Evolutionary conservation across 768 basidiomycete species (phyloP).

Genomic region (Pulveroboletus sp.): DNA sequence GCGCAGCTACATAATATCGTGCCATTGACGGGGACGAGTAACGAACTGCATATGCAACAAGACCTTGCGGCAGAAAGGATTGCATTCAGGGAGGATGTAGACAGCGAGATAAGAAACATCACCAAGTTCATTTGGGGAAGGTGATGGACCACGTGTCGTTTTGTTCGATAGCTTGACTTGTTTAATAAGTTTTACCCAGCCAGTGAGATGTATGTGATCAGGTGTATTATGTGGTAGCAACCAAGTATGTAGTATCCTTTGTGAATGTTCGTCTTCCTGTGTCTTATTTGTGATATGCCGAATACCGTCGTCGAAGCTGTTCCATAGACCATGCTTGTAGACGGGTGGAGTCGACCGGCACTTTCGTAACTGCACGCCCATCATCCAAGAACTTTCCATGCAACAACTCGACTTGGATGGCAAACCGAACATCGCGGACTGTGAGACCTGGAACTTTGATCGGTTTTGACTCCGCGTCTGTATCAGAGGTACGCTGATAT

Average conservation of each 20-base stretch:
- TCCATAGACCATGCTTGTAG: slow-evolving; percentile 24
- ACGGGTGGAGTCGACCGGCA: slow-evolving; percentile 7
- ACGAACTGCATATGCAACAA: slow-evolving; percentile 62
- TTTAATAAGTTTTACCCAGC: not conserved
- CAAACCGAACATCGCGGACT: slow-evolving; percentile 47
- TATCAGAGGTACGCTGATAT: slow-evolving; percentile 4
- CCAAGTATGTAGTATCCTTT: not conserved
- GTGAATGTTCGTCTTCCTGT: not conserved
- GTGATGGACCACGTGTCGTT: not conserved
- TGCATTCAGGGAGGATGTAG: slow-evolving; percentile 29
- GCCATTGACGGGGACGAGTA: slow-evolving; percentile 73
- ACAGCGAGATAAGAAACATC: slow-evolving; percentile 21
- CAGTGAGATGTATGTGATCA: slow-evolving; percentile 3
- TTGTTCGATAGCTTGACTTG: not conserved
- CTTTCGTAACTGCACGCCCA: slow-evolving; percentile 20
- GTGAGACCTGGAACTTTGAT: slow-evolving; percentile 41
- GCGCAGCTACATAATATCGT: slow-evolving; percentile 62
- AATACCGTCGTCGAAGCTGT: slow-evolving; percentile 22
- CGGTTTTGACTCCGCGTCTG: slow-evolving; percentile 9
- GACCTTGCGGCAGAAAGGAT: slow-evolving; percentile 47
- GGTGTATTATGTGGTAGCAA: slow-evolving; percentile 2
- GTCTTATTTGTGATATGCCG: not conserved
- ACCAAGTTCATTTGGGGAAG: slow-evolving; percentile 29
- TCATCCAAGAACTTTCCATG: slow-evolving; percentile 23
- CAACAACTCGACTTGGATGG: slow-evolving; percentile 37